Conservation (phyloP, 2,329 filamentous ascomycete species). For the Ascochyta clinopodiicola region DNA sequence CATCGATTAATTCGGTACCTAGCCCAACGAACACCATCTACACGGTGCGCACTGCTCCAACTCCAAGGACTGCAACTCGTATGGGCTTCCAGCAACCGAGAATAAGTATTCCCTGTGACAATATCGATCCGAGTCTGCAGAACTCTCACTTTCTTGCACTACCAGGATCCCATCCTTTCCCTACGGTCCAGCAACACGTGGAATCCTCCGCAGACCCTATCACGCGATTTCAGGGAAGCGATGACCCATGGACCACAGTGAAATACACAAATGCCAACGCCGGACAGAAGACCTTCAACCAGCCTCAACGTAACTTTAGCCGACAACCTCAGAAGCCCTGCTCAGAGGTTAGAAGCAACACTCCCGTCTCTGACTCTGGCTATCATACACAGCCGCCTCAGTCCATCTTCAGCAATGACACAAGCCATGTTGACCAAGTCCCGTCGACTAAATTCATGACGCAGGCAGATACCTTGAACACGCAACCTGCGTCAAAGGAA, state of each 20-base stretch:
- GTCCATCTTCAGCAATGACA: constrained; percentile 43
- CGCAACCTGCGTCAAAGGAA: constrained; percentile 24
- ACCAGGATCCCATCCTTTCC: constrained; percentile 21
- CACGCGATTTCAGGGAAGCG: constrained; percentile 2
- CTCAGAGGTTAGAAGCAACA: constrained; percentile 35
- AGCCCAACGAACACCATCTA: constrained; percentile 27
- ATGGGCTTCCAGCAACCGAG: constrained; percentile 15
- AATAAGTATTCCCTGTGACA: neutral
- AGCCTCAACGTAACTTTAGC: constrained; percentile 23
- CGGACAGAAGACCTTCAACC: constrained; percentile 8
- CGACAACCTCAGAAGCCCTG: constrained; percentile 20
- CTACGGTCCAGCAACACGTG: constrained; percentile 3
- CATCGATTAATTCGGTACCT: constrained; percentile 22
- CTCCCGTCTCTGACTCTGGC: constrained; percentile 40
- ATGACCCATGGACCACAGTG: constrained; percentile 39
- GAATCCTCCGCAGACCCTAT: constrained; percentile 20
- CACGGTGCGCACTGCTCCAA: constrained; percentile 19
- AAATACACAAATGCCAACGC: constrained; percentile 1
- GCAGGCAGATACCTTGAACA: constrained; percentile 25
- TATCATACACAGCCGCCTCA: constrained; percentile 38
- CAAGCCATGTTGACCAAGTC: constrained; percentile 27
- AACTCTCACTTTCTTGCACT: constrained; percentile 17
- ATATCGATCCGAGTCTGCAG: neutral
- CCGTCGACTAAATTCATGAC: constrained; percentile 24
- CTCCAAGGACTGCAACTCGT: constrained; percentile 4